Conservation (phyloP, 306 rosid genomes). For the Trichosanthes truncata region DNA sequence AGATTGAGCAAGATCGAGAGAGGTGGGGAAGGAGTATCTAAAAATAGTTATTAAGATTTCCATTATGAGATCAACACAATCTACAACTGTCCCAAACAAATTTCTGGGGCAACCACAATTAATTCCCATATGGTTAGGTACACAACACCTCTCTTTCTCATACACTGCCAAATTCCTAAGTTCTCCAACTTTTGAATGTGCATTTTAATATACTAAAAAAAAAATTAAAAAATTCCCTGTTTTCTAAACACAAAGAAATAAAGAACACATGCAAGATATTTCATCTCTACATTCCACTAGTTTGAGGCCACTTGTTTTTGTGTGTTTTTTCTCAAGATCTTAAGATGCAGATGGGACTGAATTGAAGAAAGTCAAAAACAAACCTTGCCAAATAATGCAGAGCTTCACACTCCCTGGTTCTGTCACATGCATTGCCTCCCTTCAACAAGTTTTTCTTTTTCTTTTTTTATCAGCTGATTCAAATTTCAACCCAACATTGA, state of each 20-base stretch:
- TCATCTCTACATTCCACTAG: neutral
- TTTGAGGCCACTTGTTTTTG: neutral
- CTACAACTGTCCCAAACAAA: slow-evolving; percentile 2
- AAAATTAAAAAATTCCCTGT: neutral
- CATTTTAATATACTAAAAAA: slow-evolving; percentile 7
- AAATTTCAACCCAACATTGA: neutral
- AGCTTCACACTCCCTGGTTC: neutral
- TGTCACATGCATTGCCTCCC: slow-evolving; percentile 3
- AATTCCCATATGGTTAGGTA: slow-evolving; percentile 8
- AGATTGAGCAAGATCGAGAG: neutral
- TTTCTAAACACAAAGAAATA: neutral
- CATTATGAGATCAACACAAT: neutral
- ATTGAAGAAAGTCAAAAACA: neutral
- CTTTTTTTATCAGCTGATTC: neutral
- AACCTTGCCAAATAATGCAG: neutral
- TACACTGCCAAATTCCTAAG: neutral
- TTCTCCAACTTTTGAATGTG: neutral
- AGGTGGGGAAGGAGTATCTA: slow-evolving; percentile 8
- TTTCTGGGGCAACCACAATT: slow-evolving; percentile 1
- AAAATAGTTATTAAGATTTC: neutral
- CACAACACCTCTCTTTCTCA: neutral
- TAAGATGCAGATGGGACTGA: slow-evolving; percentile 5
- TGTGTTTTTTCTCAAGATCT: neutral
- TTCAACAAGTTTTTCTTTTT: neutral
- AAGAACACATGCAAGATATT: neutral